Percentiles rank a stretch among this genome's conserved stretches.
These are phyloP conservation scores for Syzygium oleosum DNA, from an alignment of 345 rosid genomes.

Conservation along the genomic window DNA sequence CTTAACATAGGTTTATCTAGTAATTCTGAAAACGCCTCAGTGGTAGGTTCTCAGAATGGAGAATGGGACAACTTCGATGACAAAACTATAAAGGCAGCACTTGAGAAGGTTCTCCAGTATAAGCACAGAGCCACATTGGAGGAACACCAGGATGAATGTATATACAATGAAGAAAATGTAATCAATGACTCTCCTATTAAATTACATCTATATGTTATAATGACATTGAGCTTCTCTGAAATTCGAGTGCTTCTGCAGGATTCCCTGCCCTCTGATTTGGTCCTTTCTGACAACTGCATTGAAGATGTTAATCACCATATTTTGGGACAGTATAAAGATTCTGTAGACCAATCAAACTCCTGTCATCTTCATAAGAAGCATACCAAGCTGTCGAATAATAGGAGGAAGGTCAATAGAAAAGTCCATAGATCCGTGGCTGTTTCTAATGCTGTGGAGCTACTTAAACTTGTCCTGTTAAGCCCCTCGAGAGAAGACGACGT, in stretches of 20 bases:
- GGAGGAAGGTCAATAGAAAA: slow-evolving; percentile 1
- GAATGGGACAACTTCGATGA: slow-evolving; percentile 81
- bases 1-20: slow-evolving; percentile 14
- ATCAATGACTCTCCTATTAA: neutral
- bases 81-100: slow-evolving; percentile 35
- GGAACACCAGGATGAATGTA: slow-evolving; percentile 20
- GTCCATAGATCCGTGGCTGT: slow-evolving; percentile 59
- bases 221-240: neutral
- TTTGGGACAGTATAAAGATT: slow-evolving; percentile 32
- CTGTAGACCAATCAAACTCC: slow-evolving; percentile 27
- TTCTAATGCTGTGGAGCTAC: slow-evolving; percentile 81
- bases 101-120: slow-evolving; percentile 49
- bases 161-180: neutral
- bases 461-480: slow-evolving; percentile 82
- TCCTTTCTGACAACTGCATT: slow-evolving; percentile 5
- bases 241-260: neutral
- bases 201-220: slow-evolving; percentile 15
- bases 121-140: slow-evolving; percentile 45
- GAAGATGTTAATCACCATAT: slow-evolving; percentile 28
- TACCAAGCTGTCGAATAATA: slow-evolving; percentile 28
- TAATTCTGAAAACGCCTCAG: slow-evolving; percentile 17
- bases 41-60: slow-evolving; percentile 9
- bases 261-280: neutral
- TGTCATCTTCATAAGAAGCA: slow-evolving; percentile 27
- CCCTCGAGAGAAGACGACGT: slow-evolving; percentile 41